These are phyloP conservation scores for Mortierella sp. DNA, from an alignment of 371 early-diverging fungal species.

Conservation along the genomic window DNA sequence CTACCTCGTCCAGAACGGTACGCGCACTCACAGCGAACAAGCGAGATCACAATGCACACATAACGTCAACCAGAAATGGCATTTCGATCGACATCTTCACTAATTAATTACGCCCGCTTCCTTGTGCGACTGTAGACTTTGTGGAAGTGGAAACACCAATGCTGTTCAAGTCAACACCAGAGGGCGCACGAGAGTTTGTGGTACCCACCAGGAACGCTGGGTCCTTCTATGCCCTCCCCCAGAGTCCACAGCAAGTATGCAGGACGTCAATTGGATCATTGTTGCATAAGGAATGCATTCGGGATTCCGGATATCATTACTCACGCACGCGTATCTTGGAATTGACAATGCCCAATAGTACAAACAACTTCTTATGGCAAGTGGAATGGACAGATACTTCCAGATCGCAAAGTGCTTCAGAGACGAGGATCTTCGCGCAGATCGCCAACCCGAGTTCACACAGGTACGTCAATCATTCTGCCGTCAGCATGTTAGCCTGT, in stretches of 20 bases:
- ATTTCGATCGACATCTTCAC: not conserved
- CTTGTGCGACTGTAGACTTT: slow-evolving; percentile 66
- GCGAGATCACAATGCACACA: not conserved
- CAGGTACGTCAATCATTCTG: slow-evolving; percentile 65
- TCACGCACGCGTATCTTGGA: not conserved
- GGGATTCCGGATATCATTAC: not conserved
- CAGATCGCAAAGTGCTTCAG: slow-evolving; percentile 96
- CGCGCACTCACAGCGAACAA: not conserved
- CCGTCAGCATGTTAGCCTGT: not conserved
- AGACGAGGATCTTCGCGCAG: slow-evolving; percentile 91
- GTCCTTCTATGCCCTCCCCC: slow-evolving; percentile 90
- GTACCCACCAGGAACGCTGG: slow-evolving; percentile 89
- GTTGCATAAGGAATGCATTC: not conserved
- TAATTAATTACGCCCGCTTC: not conserved
- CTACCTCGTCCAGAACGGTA: slow-evolving; percentile 54
- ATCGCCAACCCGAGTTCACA: slow-evolving; percentile 96
- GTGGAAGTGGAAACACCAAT: slow-evolving; percentile 94
- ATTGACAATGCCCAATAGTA: slow-evolving; percentile 60
- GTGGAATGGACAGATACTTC: slow-evolving; percentile 92
- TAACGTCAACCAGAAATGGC: not conserved
- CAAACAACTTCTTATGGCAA: slow-evolving; percentile 94
- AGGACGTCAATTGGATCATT: not conserved
- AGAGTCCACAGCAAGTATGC: slow-evolving; percentile 90
- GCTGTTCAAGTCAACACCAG: slow-evolving; percentile 95
- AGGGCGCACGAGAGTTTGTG: slow-evolving; percentile 94